phyloP scores from a whole-genome alignment of 441 rosid species.

The Croton setiger region DNA sequence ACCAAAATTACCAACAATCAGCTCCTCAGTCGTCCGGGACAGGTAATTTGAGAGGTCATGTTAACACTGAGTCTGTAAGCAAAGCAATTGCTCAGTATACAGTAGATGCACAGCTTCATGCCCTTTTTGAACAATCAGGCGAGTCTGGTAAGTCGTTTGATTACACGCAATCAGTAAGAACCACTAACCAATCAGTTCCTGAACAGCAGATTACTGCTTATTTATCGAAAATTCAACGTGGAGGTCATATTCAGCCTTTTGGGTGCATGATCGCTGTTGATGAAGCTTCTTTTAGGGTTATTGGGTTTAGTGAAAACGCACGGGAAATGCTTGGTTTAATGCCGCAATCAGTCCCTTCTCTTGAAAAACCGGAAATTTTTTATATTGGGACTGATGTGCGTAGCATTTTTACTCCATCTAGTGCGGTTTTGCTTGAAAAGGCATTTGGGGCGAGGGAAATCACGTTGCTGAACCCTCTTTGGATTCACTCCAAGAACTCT shows the following conservation, averaged over 20 bases:
- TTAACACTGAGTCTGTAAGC: conserved; percentile 47
- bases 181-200: conserved; percentile 61
- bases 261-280: conserved; percentile 88
- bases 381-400: conserved; percentile 68
- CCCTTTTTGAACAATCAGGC: conserved; percentile 86
- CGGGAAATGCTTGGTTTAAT: conserved; percentile 73
- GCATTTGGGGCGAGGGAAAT: conserved; percentile 90
- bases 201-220: conserved; percentile 82
- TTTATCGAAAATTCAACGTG: conserved; percentile 79
- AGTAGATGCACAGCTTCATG: conserved; percentile 91
- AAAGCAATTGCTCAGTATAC: conserved; percentile 97
- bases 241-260: conserved; percentile 83
- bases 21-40: conserved; percentile 57
- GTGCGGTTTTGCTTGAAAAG: conserved; percentile 58
- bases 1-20: conserved; percentile 15
- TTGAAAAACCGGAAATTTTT: conserved; percentile 66
- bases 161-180: conserved; percentile 70
- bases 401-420: conserved; percentile 56
- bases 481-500: conserved; percentile 78
- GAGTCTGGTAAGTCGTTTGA: conserved; percentile 89
- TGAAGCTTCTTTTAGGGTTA: conserved; percentile 57
- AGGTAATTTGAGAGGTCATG: conserved; percentile 31
- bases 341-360: conserved; percentile 77
- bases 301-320: conserved; percentile 81
- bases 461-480: conserved; percentile 70